Evolutionary conservation across 305 asterid genomes (phyloP).

Genomic region (Fraxinus latifolia): DNA sequence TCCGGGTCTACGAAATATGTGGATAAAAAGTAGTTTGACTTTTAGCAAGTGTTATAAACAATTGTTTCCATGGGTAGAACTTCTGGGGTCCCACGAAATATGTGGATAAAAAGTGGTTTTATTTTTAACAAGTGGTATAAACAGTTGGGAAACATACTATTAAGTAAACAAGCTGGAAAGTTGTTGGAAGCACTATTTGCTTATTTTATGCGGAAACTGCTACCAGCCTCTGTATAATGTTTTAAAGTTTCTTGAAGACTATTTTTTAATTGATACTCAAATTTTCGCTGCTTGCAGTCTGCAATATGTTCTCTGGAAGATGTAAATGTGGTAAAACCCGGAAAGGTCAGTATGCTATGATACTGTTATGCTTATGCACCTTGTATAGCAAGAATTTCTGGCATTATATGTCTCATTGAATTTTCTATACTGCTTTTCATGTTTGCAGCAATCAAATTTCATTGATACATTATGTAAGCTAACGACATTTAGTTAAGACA

Average conservation of each 20-base stretch:
- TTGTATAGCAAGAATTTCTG: neutral
- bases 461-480: neutral
- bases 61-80: neutral
- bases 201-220: neutral
- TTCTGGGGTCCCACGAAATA: no score
- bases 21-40: neutral
- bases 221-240: neutral
- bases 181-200: neutral
- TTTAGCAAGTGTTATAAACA: neutral
- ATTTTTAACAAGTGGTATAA: neutral
- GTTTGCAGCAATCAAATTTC: neutral
- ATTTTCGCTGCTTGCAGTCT: conserved; percentile 57
- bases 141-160: neutral
- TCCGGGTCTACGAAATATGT: neutral
- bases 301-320: conserved; percentile 93
- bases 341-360: conserved; percentile 60
- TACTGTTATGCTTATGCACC: conserved; percentile 18
- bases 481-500: neutral
- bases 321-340: conserved; percentile 51
- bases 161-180: neutral
- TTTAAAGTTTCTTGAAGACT: conserved; percentile 16
- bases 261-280: conserved; percentile 18
- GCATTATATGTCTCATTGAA: neutral
- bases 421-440: neutral
- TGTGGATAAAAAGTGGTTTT: no score